phyloP scores from a whole-genome alignment of 192 early-diverging fungal species.

The Rhizophlyctis rosea region DNA sequence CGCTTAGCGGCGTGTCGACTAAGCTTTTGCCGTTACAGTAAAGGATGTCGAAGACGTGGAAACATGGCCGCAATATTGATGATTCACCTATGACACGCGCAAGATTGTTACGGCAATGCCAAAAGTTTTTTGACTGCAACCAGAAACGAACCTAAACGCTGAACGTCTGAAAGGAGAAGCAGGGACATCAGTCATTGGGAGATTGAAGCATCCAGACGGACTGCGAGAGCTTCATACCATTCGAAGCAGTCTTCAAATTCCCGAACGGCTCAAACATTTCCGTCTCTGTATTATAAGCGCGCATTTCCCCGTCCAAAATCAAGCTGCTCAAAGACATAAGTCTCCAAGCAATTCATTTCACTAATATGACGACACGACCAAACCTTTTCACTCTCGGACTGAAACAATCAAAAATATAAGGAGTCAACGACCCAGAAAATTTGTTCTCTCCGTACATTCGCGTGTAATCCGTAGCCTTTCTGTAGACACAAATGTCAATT shows the following conservation, averaged over 20 bases:
- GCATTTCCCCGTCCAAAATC: conserved; percentile 82
- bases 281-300: conserved; percentile 65
- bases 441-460: conserved; percentile 59
- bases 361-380: no score
- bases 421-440: conserved; percentile 54
- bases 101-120: conserved; percentile 33
- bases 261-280: conserved; percentile 68
- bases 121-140: not conserved
- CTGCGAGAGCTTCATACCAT: conserved; percentile 19
- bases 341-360: not conserved
- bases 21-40: conserved; percentile 64
- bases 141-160: no score
- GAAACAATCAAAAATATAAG: conserved; percentile 52
- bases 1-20: conserved; percentile 50
- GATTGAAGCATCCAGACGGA: not conserved
- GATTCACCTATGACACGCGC: conserved; percentile 6
- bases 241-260: conserved; percentile 66
- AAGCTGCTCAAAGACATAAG: conserved; percentile 37
- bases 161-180: not conserved
- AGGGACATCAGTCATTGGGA: not conserved
- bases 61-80: conserved; percentile 42
- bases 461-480: conserved; percentile 72
- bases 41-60: conserved; percentile 73
- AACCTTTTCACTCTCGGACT: conserved; percentile 43
- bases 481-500: conserved; percentile 9